A percentile compares a stretch with the other conserved stretches of the same genome.
Conservation (phyloP, 2,329 filamentous ascomycete species). For the Aspergillus viridinutans region DNA sequence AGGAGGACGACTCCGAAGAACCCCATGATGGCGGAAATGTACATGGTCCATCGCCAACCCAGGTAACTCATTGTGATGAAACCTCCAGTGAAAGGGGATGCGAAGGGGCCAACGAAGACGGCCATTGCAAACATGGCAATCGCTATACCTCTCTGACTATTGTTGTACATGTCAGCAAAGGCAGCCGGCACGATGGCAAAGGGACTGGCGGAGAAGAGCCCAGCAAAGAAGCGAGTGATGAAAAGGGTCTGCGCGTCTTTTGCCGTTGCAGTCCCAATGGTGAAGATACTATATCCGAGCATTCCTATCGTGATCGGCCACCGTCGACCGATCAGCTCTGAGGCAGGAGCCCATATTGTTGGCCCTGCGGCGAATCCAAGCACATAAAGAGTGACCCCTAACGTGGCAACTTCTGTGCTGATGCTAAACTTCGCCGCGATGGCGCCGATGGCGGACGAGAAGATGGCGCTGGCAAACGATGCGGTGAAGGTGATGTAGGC, state of each 20-base stretch:
- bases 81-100: conserved; percentile 49
- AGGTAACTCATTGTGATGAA: conserved; percentile 47
- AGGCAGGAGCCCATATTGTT: conserved; percentile 58
- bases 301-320: conserved; percentile 45
- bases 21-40: conserved; percentile 52
- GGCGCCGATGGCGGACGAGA: conserved; percentile 58
- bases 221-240: conserved; percentile 45
- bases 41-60: conserved; percentile 51
- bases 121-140: conserved; percentile 49
- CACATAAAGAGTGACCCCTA: conserved; percentile 47
- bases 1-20: conserved; percentile 40
- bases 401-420: conserved; percentile 38
- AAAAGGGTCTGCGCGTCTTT: conserved; percentile 41
- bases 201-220: conserved; percentile 42
- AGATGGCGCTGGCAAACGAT: conserved; percentile 58
- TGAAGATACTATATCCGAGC: conserved; percentile 42
- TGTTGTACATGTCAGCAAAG: conserved; percentile 48
- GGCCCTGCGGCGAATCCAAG: conserved; percentile 56
- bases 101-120: conserved; percentile 46
- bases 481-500: conserved; percentile 48
- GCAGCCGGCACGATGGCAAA: conserved; percentile 42
- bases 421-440: conserved; percentile 50
- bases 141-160: conserved; percentile 36
- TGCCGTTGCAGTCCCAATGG: conserved; percentile 41
- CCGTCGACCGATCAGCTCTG: conserved; percentile 57